Evolutionary conservation across 495 filamentous ascomycete genomes (phyloP).

Genomic region (Choiromyces venosus): DNA sequence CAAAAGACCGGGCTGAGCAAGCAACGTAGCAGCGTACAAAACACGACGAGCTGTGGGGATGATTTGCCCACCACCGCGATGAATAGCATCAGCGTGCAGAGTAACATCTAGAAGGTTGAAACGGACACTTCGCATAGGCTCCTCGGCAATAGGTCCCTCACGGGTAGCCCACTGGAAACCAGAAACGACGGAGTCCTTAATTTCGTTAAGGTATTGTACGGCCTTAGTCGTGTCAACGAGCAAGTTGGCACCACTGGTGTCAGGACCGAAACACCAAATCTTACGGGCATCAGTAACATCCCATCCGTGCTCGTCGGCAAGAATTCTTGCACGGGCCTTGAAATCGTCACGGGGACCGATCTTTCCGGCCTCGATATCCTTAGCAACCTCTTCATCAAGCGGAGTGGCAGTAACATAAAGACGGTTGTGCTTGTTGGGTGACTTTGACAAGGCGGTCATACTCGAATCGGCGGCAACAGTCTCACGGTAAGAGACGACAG

Average conservation of each 20-base stretch:
- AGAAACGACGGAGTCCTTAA: constrained; percentile 99
- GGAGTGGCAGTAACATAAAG: constrained; percentile 90
- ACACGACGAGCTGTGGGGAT: constrained; percentile 98
- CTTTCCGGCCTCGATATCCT: constrained; percentile 85
- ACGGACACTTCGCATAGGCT: constrained; percentile 93
- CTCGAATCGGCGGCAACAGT: constrained; percentile 73
- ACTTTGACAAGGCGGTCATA: constrained; percentile 98
- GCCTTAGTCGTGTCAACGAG: constrained; percentile 99
- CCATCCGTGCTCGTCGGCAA: constrained; percentile 97
- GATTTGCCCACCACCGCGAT: constrained; percentile 97
- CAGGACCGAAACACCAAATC: constrained; percentile 99
- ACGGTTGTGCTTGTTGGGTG: constrained; percentile 99
- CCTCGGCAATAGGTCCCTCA: constrained; percentile 95
- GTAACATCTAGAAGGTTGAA: constrained; percentile 99
- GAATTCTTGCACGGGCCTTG: constrained; percentile 94
- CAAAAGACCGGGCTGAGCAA: constrained; percentile 81
- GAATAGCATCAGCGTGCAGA: constrained; percentile 98
- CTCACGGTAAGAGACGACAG: constrained; percentile 97
- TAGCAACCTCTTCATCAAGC: constrained; percentile 80
- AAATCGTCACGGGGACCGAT: constrained; percentile 96
- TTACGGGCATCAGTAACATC: constrained; percentile 99
- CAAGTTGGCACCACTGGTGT: constrained; percentile 96
- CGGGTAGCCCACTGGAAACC: constrained; percentile 99
- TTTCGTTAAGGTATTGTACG: constrained; percentile 99
- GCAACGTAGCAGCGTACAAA: constrained; percentile 83